A percentile compares a stretch with the other conserved stretches of the same genome.
Evolutionary conservation across 2,329 filamentous ascomycete species (phyloP).

Genomic region (Ilyonectria destructans): DNA sequence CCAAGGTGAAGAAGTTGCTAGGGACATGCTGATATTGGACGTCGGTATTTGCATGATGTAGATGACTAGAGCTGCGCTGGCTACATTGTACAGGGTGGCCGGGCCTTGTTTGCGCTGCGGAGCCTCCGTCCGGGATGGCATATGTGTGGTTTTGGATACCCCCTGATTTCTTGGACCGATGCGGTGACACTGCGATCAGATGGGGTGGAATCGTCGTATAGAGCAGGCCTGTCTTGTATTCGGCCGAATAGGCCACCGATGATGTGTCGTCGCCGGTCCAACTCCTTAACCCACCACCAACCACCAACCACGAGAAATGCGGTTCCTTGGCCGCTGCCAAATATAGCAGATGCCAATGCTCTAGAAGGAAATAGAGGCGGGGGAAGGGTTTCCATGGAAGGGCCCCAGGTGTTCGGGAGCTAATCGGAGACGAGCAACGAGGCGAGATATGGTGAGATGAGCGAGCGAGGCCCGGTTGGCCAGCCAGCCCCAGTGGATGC

Average conservation of each 20-base stretch:
- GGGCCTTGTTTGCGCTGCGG: conserved; percentile 3
- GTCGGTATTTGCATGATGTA: not conserved
- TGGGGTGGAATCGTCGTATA: conserved; percentile 23
- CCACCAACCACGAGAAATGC: not conserved
- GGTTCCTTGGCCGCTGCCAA: not conserved
- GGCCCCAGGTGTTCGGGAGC: conserved; percentile 47
- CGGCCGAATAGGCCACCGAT: conserved; percentile 22
- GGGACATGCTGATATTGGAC: conserved; percentile 41
- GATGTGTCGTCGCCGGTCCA: not conserved
- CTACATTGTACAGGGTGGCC: conserved; percentile 6
- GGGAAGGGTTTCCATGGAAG: conserved; percentile 12
- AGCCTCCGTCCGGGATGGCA: conserved; percentile 14
- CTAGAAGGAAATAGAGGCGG: conserved; percentile 19
- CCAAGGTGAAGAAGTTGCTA: conserved; percentile 48
- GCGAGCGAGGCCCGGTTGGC: conserved; percentile 41
- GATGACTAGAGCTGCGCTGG: conserved; percentile 1
- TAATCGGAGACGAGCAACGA: conserved; percentile 49
- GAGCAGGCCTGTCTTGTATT: conserved; percentile 18
- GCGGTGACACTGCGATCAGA: conserved; percentile 21
- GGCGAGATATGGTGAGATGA: conserved; percentile 49
- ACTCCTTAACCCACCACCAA: not conserved
- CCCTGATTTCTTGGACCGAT: conserved; percentile 18
- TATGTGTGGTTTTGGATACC: conserved; percentile 6
- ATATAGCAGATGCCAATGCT: conserved; percentile 14
- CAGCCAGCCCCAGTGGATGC: conserved; percentile 42